Evolutionary conservation across 1,139 yeast genomes (phyloP).

Genomic region (Yamadazyma sp.): DNA sequence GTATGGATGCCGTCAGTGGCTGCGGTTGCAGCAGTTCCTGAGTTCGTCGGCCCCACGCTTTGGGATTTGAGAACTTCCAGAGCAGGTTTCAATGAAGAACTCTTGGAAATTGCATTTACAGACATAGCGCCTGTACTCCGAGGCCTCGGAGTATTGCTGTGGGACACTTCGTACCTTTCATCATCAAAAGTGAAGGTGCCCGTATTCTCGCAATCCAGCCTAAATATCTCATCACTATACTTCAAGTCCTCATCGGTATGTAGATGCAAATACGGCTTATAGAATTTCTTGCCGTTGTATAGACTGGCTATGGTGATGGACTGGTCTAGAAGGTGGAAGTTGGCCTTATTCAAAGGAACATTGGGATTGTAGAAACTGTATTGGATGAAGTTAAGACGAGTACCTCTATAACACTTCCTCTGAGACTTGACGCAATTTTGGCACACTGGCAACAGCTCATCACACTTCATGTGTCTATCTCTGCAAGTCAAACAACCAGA

Average conservation of each 20-base stretch:
- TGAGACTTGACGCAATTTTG: conserved; percentile 44
- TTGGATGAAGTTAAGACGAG: conserved; percentile 47
- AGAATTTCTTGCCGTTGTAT: conserved; percentile 33
- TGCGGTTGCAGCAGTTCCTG: too few relatives aligned
- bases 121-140: neutral
- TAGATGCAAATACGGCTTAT: conserved; percentile 32
- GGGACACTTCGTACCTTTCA: conserved; percentile 6
- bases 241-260: conserved; percentile 31
- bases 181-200: conserved; percentile 10
- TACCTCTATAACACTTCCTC: conserved; percentile 44
- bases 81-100: too few relatives aligned
- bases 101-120: too few relatives aligned
- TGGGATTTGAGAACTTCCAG: too few relatives aligned
- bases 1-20: too few relatives aligned
- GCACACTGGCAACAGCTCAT: conserved; percentile 48
- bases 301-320: conserved; percentile 44
- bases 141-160: neutral
- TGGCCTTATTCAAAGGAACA: conserved; percentile 8
- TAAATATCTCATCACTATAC: conserved; percentile 35
- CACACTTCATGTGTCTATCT: conserved; percentile 51
- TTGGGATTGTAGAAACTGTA: conserved; percentile 42
- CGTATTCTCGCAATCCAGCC: conserved; percentile 23
- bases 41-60: too few relatives aligned
- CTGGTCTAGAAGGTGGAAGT: conserved; percentile 34
- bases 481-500: conserved; percentile 51